A percentile compares a stretch with the other conserved stretches of the same genome.
Conservation (phyloP, 352 stramenopile species). For the Phytophthora foliorum region DNA sequence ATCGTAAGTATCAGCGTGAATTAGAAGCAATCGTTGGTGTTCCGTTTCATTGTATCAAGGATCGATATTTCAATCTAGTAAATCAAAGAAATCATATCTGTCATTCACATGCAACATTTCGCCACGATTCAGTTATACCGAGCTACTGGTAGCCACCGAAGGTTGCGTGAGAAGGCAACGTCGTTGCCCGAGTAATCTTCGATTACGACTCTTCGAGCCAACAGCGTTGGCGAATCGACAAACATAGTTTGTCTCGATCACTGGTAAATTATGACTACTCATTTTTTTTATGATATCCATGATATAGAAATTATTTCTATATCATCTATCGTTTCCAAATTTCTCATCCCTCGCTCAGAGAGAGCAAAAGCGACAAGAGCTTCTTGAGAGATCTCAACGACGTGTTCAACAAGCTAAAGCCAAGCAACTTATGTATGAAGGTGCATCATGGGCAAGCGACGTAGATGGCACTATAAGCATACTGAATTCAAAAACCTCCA, state of each 20-base stretch:
- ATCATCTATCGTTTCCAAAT: slow-evolving; percentile 2
- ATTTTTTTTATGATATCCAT: slow-evolving; percentile 6
- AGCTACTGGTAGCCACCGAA: too few relatives aligned
- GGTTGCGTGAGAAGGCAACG: too few relatives aligned
- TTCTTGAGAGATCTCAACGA: slow-evolving; percentile 12
- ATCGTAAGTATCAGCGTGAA: slow-evolving; percentile 16
- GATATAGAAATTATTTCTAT: slow-evolving; percentile 6
- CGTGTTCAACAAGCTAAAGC: slow-evolving; percentile 1
- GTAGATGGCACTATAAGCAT: not conserved
- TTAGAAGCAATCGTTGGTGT: slow-evolving; percentile 14
- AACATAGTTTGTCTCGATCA: too few relatives aligned
- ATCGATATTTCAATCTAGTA: slow-evolving; percentile 21
- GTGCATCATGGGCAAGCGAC: slow-evolving; percentile 14
- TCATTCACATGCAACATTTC: slow-evolving; percentile 3
- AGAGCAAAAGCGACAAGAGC: slow-evolving; percentile 13
- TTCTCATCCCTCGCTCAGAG: slow-evolving; percentile 8
- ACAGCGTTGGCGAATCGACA: too few relatives aligned
- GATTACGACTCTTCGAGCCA: too few relatives aligned
- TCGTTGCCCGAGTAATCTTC: too few relatives aligned
- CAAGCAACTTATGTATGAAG: slow-evolving; percentile 10
- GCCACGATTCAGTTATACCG: slow-evolving; percentile 12
- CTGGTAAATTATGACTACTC: slow-evolving; percentile 2
- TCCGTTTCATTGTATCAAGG: slow-evolving; percentile 21
- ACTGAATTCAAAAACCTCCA: not conserved
- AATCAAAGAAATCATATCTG: slow-evolving; percentile 13